phyloP scores from a whole-genome alignment of 106 monocot species.

The Agapanthus africanus region DNA sequence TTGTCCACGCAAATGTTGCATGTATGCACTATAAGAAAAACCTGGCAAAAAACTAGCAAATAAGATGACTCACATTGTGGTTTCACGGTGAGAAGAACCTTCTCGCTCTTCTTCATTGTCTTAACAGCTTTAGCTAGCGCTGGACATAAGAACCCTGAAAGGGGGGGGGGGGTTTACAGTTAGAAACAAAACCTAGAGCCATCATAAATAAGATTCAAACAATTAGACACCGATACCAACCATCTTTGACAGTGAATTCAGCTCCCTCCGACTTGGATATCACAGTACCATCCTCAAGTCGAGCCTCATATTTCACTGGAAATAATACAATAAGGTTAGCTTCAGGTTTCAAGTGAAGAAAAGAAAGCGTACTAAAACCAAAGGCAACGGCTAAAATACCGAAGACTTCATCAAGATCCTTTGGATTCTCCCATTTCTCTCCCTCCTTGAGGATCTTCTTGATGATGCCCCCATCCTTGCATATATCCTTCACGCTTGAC shows the following conservation, averaged over 20 bases:
- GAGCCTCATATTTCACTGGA: constrained; percentile 73
- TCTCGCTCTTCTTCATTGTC: constrained; percentile 78
- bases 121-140: constrained; percentile 65
- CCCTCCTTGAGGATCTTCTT: constrained; percentile 66
- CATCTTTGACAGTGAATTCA: constrained; percentile 92
- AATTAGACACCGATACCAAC: constrained; percentile 17
- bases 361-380: too few species aligned
- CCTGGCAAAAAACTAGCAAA: background rate
- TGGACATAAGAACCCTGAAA: constrained; percentile 54
- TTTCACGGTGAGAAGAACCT: constrained; percentile 66
- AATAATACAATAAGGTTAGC: background rate
- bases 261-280: constrained; percentile 62
- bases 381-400: constrained; percentile 20
- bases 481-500: constrained; percentile 68
- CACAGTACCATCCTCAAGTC: constrained; percentile 71
- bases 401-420: constrained; percentile 71
- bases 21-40: background rate
- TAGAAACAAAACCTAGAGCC: background rate
- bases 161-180: too few species aligned
- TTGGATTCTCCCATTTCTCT: constrained; percentile 81
- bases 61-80: constrained; percentile 50
- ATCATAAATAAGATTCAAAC: background rate
- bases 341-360: background rate
- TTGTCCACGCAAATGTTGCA: too few species aligned
- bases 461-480: constrained; percentile 68